phyloP scores from a whole-genome alignment of 2,329 filamentous ascomycete species.

The Sporothrix brasiliensis region DNA sequence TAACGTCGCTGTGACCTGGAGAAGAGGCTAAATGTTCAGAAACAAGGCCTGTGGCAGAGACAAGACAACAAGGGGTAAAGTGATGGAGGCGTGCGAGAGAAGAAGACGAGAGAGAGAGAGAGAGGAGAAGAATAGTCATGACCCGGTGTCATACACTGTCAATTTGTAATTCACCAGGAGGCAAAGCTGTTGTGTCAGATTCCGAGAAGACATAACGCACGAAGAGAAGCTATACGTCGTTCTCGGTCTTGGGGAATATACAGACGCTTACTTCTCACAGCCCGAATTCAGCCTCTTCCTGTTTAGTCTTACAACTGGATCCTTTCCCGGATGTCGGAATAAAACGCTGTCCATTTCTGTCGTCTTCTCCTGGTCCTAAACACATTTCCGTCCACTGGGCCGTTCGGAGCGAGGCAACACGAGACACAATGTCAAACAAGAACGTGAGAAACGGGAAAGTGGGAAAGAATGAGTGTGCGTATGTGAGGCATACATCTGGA shows the following conservation, averaged over 20 bases:
- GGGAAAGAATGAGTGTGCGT: neutral
- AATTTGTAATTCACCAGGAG: neutral
- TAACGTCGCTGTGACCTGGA: neutral
- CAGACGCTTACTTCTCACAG: neutral
- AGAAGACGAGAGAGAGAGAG: neutral
- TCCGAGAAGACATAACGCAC: neutral
- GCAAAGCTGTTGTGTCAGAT: neutral
- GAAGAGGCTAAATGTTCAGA: constrained; percentile 21
- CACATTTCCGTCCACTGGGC: neutral
- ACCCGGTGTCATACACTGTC: neutral
- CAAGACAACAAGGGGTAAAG: too few species aligned
- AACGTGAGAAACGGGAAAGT: neutral
- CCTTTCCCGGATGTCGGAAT: constrained; percentile 10
- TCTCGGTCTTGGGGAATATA: neutral
- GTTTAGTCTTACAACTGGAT: neutral
- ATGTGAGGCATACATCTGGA: neutral
- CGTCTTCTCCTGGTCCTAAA: neutral
- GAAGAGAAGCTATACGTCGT: neutral
- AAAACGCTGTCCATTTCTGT: neutral
- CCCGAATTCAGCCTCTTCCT: constrained; percentile 4
- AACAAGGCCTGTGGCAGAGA: neutral
- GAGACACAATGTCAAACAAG: constrained; percentile 19
- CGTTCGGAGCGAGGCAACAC: neutral
- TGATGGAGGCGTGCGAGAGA: neutral
- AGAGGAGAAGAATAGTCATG: neutral